phyloP scores from a whole-genome alignment of 805 yeast genomes.

The Henningerozyma blattae region DNA sequence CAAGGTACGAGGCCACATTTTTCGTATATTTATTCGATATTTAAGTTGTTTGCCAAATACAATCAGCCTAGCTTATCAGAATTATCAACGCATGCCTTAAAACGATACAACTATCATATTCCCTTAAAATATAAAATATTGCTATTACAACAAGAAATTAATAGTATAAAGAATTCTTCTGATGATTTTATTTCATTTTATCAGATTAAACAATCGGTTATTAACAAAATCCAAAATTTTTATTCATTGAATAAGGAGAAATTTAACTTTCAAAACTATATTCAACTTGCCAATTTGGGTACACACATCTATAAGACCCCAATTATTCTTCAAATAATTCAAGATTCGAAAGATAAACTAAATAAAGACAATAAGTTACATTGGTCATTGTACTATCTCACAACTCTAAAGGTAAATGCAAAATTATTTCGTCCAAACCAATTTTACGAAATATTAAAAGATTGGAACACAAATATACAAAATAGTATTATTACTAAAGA shows the following conservation, averaged over 20 bases:
- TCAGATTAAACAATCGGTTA: background rate
- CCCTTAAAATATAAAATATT: slow-evolving; percentile 17
- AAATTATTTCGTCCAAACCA: slow-evolving; percentile 5
- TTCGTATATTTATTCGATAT: slow-evolving; percentile 10
- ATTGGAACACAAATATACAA: slow-evolving; percentile 16
- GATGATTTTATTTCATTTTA: too few species aligned
- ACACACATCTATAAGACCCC: too few species aligned
- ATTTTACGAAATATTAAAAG: slow-evolving; percentile 8
- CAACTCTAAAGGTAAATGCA: slow-evolving; percentile 9
- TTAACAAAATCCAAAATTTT: slow-evolving; percentile 8
- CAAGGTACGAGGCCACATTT: slow-evolving; percentile 14
- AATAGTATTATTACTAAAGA: slow-evolving; percentile 12
- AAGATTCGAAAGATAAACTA: slow-evolving; percentile 4
- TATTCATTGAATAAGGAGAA: slow-evolving; percentile 5
- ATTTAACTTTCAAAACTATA: slow-evolving; percentile 13
- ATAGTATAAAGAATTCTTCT: background rate
- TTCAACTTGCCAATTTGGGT: slow-evolving; percentile 15
- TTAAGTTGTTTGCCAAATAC: slow-evolving; percentile 9
- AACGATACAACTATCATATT: slow-evolving; percentile 5
- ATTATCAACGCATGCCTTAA: slow-evolving; percentile 9
- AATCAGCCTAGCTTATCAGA: slow-evolving; percentile 9
- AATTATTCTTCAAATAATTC: too few species aligned
- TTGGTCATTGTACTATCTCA: slow-evolving; percentile 16
- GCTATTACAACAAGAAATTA: slow-evolving; percentile 11
- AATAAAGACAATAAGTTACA: slow-evolving; percentile 7